Base-by-base conservation (phyloP, 257 asterid species). In the Plantago major region DNA sequence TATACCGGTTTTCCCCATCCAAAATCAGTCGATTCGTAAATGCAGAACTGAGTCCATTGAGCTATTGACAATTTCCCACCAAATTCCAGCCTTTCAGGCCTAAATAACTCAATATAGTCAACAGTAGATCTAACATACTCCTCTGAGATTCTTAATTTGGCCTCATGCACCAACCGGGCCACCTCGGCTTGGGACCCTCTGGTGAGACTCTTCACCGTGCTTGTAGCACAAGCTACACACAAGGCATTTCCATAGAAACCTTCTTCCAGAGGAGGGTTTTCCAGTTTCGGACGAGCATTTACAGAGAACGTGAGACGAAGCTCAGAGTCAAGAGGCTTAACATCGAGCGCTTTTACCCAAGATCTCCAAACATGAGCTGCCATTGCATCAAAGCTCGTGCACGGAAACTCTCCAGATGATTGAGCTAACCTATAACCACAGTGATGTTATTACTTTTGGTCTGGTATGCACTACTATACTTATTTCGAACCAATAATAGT, bases 361-460 rank as follows among this genome's bases (percentile, higher is more conserved):
- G 92, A 91, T 70, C 82, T 81, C 98, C 96, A 91, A 7, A 88
- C 92, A 45, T 84, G 96, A 63, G 96, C 92, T 12, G 95, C 87
- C 84, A 87, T 79, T 22, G 95, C 94, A 71, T 91, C 96, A 42
- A 88, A 91, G 1, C 87, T 76, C 6, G 95, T 84, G 65, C 76
- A 82, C 1, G 83, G 48, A 4, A 67, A 53, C 10, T 70, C 71
- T n/a, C 81, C 83, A 7, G 19, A 73, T 10, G 60, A 46, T n/a
- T 67, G 82, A 0, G 84, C 91, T 30, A 53, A 53, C 58, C 58
- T 53, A 22, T 53, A 13, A 19, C 17, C 58, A 53, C n/a, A 40
- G 15, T 53, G 7, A 53, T 10, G 30, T 22, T 22, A 52, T 10
- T 18, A 10, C 40, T 22, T 52, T 18, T 33, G 40, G 22, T 50